Base-by-base conservation (phyloP, 2,329 filamentous ascomycete genomes). In the Scolecobasidium constrictum region DNA sequence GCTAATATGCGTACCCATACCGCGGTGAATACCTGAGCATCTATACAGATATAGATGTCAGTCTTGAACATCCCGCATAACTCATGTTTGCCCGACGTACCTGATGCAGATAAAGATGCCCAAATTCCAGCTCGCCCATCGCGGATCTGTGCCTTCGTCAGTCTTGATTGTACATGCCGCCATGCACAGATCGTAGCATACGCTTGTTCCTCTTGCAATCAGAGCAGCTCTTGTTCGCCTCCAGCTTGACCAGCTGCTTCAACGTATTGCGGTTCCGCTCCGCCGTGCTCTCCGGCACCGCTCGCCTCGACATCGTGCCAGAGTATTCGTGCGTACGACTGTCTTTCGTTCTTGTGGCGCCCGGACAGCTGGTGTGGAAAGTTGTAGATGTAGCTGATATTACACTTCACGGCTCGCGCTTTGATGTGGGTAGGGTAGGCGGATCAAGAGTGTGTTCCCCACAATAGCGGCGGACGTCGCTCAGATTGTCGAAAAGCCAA, bases 151-250 rank as follows among this genome's bases (percentile, higher is more conserved):
- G n/a, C 20, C 40, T 2, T 28, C 38, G 52, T 63, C 39, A 57
- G 55, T 53, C 33, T 47, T 46, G 22, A 34, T 16, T n/a, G 16
- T 38, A 9, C 7, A n/a, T 19, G 13, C 35, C 28, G 13, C 9
- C 17, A n/a, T 33, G 47, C 26, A 44, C 12, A 35, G 9, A 18
- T 20, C 36, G 22, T 21, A 22, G 68, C 81, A 52, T 65, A 93
- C 88, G 92, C 65, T 96, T 98, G 72, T 96, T 98, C 62, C 83
- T 81, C 73, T 98, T 98, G 77, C 92, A 98, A 65, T 98, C 92
- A 47, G 90, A 86, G 72, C 92, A 98, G 59, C 84, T 78, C 71
- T 98, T 98, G 71, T 98, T 98, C 49, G 79, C 70, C 59, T 96
- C 90, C 53, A 98, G 69, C 69, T 96, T 98, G 61, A 96, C 72